A percentile compares a stretch with the other conserved stretches of the same genome.
phyloP scores from a whole-genome alignment of 2,329 filamentous ascomycete species.

The Didymella lethalis region DNA sequence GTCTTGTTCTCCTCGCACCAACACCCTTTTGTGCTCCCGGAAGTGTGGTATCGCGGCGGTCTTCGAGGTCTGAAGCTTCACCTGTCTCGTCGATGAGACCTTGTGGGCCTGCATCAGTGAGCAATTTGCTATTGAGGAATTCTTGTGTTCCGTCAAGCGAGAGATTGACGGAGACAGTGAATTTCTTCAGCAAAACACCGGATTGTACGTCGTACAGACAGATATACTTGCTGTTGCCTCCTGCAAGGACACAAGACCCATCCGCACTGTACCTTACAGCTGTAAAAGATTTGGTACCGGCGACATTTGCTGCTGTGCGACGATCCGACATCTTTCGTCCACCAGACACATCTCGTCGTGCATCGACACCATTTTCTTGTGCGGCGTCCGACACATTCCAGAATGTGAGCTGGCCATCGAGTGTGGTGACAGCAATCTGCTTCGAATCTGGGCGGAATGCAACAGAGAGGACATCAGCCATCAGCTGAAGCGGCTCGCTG shows the following conservation, averaged over 20 bases:
- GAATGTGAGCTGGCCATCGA: slow-evolving; percentile 94
- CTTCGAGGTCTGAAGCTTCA: slow-evolving; percentile 87
- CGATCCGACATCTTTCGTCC: slow-evolving; percentile 89
- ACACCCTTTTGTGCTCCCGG: slow-evolving; percentile 91
- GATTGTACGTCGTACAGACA: slow-evolving; percentile 95
- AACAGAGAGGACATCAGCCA: slow-evolving; percentile 87
- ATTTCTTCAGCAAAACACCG: slow-evolving; percentile 91
- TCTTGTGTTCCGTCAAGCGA: slow-evolving; percentile 95
- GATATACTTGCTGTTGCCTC: slow-evolving; percentile 97
- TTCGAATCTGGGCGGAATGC: slow-evolving; percentile 88
- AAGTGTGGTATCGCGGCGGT: slow-evolving; percentile 78
- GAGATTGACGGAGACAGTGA: slow-evolving; percentile 94
- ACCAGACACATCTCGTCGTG: slow-evolving; percentile 89
- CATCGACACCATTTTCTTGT: slow-evolving; percentile 86
- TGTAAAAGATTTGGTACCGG: slow-evolving; percentile 89
- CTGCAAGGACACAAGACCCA: slow-evolving; percentile 87
- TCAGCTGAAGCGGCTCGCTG: slow-evolving; percentile 89
- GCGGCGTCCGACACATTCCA: slow-evolving; percentile 90
- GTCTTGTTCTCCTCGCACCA: slow-evolving; percentile 77
- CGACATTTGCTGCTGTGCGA: slow-evolving; percentile 86
- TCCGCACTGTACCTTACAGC: slow-evolving; percentile 91
- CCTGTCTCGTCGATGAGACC: slow-evolving; percentile 88
- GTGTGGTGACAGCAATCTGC: slow-evolving; percentile 88
- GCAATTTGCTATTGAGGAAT: slow-evolving; percentile 88
- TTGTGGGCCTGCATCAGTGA: slow-evolving; percentile 88